Base-by-base conservation (phyloP, 2,329 filamentous ascomycete species). In the Eutypella sp. region DNA sequence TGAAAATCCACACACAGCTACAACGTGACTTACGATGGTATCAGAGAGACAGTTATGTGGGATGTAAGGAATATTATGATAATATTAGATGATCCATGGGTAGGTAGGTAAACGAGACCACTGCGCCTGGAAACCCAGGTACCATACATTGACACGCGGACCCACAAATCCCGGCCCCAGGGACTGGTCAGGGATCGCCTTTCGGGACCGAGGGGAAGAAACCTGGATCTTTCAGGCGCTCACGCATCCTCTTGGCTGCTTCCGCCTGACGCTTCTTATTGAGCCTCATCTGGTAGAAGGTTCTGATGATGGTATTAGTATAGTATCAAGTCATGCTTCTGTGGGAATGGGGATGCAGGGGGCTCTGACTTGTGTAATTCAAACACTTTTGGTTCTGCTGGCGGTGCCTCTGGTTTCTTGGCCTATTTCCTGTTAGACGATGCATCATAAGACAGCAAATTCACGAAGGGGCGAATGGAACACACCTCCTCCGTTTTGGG, bases 121-220 rank as follows among this genome's bases (percentile, higher is more conserved):
- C n/a, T n/a, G n/a, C n/a, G n/a, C n/a, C n/a, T n/a, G n/a, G n/a
- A n/a, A n/a, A n/a, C n/a, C n/a, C n/a, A n/a, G n/a, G n/a, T n/a
- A n/a, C n/a, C n/a, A n/a, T n/a, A n/a, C n/a, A n/a, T n/a, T n/a
- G n/a, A n/a, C n/a, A n/a, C n/a, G n/a, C n/a, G n/a, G n/a, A n/a
- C n/a, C n/a, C n/a, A n/a, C n/a, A n/a, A n/a, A n/a, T n/a, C n/a
- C n/a, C n/a, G n/a, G n/a, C n/a, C n/a, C n/a, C n/a, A n/a, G n/a
- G n/a, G n/a, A n/a, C n/a, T n/a, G n/a, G n/a, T 55, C 43, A 62
- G 38, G 59, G 58, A 18, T 57, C 43, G 41, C 52, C 52, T 46
- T 80, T 86, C 2, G 92, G 92, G 1, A 93, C 89, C 36, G 87
- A 86, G 1, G 93, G 93, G 60, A 97, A 97, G 48, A 86, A 80